A percentile compares a stretch with the other conserved stretches of the same genome.
These are phyloP conservation scores for Acmispon strigosus DNA, from an alignment of 306 rosid genomes.

Conservation along the genomic window DNA sequence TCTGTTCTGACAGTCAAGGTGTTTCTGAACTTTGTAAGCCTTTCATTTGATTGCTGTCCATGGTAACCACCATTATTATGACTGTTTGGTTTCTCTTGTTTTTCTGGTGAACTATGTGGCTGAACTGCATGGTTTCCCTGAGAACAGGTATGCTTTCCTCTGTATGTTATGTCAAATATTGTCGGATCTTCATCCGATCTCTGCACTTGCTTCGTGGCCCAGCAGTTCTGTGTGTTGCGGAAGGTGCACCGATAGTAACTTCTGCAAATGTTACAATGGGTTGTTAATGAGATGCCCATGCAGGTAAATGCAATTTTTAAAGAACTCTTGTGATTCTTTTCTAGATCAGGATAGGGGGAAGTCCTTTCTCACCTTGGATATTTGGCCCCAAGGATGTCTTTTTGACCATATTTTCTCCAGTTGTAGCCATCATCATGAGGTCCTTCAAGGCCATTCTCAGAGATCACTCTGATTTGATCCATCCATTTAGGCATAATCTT, in stretches of 20 bases:
- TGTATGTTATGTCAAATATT: constrained; percentile 72
- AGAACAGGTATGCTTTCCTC: constrained; percentile 78
- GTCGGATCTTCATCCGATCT: constrained; percentile 82
- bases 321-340: background rate
- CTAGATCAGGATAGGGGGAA: background rate
- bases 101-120: constrained; percentile 56
- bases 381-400: constrained; percentile 80
- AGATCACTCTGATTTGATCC: constrained; percentile 58
- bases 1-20: constrained; percentile 28
- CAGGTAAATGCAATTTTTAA: background rate
- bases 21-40: constrained; percentile 21
- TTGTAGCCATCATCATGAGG: constrained; percentile 75
- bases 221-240: constrained; percentile 68
- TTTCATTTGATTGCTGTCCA: constrained; percentile 28
- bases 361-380: constrained; percentile 58
- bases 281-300: constrained; percentile 20
- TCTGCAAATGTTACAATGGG: constrained; percentile 48
- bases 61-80: constrained; percentile 19
- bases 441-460: constrained; percentile 73
- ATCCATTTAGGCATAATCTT: constrained; percentile 59
- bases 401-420: constrained; percentile 97
- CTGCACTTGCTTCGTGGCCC: constrained; percentile 94
- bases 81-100: constrained; percentile 35
- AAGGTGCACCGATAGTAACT: constrained; percentile 94
- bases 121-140: constrained; percentile 42